Base-by-base conservation (phyloP, 164 flowering plant species). In the Kingdonia uniflora region DNA sequence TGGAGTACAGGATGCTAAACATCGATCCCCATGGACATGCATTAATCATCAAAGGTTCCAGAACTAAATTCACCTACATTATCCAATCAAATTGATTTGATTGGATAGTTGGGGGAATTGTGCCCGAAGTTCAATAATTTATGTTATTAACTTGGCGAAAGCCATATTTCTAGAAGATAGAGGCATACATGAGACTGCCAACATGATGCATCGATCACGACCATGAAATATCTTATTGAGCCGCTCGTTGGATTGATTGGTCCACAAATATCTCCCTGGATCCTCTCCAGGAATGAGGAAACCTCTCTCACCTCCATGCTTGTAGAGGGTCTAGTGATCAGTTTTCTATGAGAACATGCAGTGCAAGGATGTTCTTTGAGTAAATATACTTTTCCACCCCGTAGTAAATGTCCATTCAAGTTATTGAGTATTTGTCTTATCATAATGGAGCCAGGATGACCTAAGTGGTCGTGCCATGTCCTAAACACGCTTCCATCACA, bases 201-300 rank as follows among this genome's bases (percentile, higher is more conserved):
- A 29, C 35, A 29, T 29, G 35, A 29, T 29, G 35, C 35, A 29
- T 29, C 8, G 8, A 8, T 29, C 4, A 29, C 35, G 4, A 29
- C 35, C 35, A 3, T 29, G 8, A 3, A 29, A 29, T 29, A 43
- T 19, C 8, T n/a, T 1, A 55, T 23, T 29, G 50, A 11, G 11
- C 15, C 24, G 10, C 50, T 19, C 14, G 5, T 6, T 47, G 25
- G 50, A 14, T 47, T 22, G 14, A 47, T 47, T 2, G 24, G 50
- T 47, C 50, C 50, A 47, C 50, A 47, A n/a, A n/a, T 47, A 47
- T 47, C 50, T 19, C 26, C 14, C 5, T 47, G 26, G 1, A 47
- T 47, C 22, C 2, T 20, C 19, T 47, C 11, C 14, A 47, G 12
- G 10, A 47, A 47, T 6, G 50, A 17, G 1, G 50, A 5, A 11